A percentile compares a stretch with the other conserved stretches of the same genome.
phyloP scores from a whole-genome alignment of 306 rosid genomes.

The Betula pendula region DNA sequence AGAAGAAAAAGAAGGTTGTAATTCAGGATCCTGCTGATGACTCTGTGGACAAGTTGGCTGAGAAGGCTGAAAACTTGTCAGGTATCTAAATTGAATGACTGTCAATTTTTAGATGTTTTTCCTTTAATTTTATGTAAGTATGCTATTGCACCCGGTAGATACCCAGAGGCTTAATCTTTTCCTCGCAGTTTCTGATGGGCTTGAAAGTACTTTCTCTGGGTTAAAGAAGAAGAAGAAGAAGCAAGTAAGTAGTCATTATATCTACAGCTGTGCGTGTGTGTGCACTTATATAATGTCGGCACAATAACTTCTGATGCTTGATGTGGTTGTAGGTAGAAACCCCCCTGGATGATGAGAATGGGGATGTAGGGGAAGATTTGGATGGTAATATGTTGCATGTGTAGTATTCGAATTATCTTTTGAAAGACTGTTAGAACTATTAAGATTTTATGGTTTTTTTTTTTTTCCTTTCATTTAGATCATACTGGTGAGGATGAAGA shows the following conservation, averaged over 20 bases:
- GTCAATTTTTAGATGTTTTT: not conserved
- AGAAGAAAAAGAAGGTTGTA: conserved; percentile 77
- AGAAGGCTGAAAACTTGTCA: conserved; percentile 52
- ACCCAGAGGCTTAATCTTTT: conserved; percentile 2
- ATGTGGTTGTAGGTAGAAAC: conserved; percentile 39
- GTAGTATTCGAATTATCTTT: not conserved
- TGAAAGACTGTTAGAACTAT: not conserved
- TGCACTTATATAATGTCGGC: not conserved
- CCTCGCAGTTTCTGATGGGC: conserved; percentile 48
- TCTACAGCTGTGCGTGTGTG: not conserved
- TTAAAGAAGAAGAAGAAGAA: conserved; percentile 56
- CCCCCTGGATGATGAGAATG: conserved; percentile 40
- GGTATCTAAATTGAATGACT: conserved; percentile 31
- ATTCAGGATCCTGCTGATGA: conserved; percentile 53
- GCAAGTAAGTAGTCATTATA: conserved; percentile 35
- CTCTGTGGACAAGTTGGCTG: conserved; percentile 44
- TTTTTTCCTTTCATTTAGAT: conserved; percentile 38
- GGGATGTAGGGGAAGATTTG: conserved; percentile 43
- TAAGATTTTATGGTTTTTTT: not conserved
- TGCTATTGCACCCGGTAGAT: not conserved
- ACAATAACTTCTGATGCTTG: not conserved
- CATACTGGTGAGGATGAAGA: conserved; percentile 59
- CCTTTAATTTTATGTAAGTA: not conserved
- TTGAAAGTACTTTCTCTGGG: conserved; percentile 46
- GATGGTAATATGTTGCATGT: conserved; percentile 30